Evolutionary conservation across 176 grass and related monocot genomes (phyloP), one percentile per base, ranked within the genome.

Genomic region (Aegilops speltoides): DNA sequence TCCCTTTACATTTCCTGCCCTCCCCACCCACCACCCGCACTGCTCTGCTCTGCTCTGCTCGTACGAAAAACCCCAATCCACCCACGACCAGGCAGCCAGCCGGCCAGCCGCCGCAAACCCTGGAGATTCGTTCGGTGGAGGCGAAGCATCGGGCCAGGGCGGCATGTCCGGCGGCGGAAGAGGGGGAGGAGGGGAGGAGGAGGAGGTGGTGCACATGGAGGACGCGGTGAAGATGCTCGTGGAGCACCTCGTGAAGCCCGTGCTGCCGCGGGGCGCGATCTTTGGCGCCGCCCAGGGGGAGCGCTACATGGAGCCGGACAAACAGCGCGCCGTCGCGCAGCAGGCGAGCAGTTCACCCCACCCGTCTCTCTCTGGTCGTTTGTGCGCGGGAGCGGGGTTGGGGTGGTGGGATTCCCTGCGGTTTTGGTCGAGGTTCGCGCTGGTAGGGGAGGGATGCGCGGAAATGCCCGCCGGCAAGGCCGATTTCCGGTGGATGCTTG

Each of bases 171-270:
- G 1, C 0, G 25, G 54, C 7, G 72, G 23, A 28, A 43, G 56
- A 15, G 28, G 68, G 7, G 22, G 67, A 7, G 43, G 41, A 7
- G 7, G 5, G 10, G 71, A 16, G 40, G 57, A 6, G 57, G 19
- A 6, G 57, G 19, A 4, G 73, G 29, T 82, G 79, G 89, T 79
- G 73, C 54, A 83, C 75, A 26, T 90, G 87, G 95, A 97, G 89
- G 93, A 97, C 91, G 70, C 87, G 13, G 90, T 95, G 36, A 31
- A 85, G 64, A 50, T 88, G 71, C 85, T 98, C 24, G 79, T 98
- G 37, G 91, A 93, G 5, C 73, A 90, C 65, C 87, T 98, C 25
- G 89, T 98, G 37, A 5, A 8, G 64, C 91, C 95, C 25, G 79
- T 65, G 26, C 87, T 95, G 15, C 79, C 85, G 54, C 60, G 67